Conservation (phyloP, 2,329 filamentous ascomycete genomes). For the Meredithiella fracta region DNA sequence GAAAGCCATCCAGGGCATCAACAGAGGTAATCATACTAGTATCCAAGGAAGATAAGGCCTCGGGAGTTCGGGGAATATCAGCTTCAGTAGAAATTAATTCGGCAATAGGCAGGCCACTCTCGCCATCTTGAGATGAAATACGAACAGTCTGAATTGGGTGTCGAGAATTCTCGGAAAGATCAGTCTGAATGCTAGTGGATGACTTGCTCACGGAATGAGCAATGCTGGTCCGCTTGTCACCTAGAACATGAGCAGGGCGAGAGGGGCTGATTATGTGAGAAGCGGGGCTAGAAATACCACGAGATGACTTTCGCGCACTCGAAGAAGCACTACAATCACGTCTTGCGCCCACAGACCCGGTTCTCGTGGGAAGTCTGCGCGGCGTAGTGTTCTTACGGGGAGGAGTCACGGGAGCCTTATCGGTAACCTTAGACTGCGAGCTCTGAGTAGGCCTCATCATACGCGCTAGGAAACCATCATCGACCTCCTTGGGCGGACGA, state of each 20-base stretch:
- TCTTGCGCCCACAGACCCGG: neutral
- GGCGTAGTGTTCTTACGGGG: slow-evolving; percentile 25
- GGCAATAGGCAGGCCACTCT: neutral
- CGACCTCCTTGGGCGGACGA: slow-evolving; percentile 38
- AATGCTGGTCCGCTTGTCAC: neutral
- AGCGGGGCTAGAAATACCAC: slow-evolving; percentile 10
- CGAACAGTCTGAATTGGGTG: neutral
- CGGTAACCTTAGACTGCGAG: slow-evolving; percentile 49
- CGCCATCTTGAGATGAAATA: neutral
- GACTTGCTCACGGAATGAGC: slow-evolving; percentile 2
- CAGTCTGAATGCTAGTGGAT: slow-evolving; percentile 1
- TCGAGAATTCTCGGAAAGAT: neutral
- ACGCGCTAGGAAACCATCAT: slow-evolving; percentile 58
- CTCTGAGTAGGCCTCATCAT: slow-evolving; percentile 66
- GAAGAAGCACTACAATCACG: slow-evolving; percentile 10
- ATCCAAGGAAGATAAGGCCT: slow-evolving; percentile 12
- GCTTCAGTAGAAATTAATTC: slow-evolving; percentile 5
- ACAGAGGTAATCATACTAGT: slow-evolving; percentile 10
- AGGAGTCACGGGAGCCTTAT: slow-evolving; percentile 39
- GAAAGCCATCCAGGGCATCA: slow-evolving; percentile 4
- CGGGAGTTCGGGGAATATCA: slow-evolving; percentile 10
- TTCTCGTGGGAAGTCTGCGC: slow-evolving; percentile 10
- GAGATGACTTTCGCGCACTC: slow-evolving; percentile 5
- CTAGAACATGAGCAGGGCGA: neutral
- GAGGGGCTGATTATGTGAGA: slow-evolving; percentile 9